phyloP scores from a whole-genome alignment of 805 yeast genomes.

The Metschnikowia noctiluminum region DNA sequence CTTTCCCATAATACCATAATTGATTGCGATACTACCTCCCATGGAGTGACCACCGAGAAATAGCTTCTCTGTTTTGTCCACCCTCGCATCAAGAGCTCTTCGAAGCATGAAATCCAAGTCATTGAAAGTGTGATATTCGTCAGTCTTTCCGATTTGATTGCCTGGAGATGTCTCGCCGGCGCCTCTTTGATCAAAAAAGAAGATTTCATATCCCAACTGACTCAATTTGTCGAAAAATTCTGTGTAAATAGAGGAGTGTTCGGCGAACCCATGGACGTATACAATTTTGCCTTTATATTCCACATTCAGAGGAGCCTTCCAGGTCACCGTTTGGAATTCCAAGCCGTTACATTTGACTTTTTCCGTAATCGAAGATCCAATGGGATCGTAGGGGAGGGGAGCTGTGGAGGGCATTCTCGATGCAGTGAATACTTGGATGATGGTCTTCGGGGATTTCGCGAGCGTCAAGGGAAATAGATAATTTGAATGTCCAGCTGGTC shows the following conservation, averaged over 20 bases:
- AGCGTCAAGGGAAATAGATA: too few species aligned
- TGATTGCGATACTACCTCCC: conserved; percentile 75
- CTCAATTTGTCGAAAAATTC: conserved; percentile 53
- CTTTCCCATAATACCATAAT: conserved; percentile 58
- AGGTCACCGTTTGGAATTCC: conserved; percentile 38
- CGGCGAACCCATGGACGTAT: conserved; percentile 72
- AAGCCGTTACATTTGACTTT: conserved; percentile 36
- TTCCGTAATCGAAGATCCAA: conserved; percentile 27
- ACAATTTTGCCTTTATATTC: conserved; percentile 51
- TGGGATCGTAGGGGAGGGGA: conserved; percentile 34
- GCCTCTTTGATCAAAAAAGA: conserved; percentile 74
- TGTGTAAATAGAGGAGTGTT: conserved; percentile 47
- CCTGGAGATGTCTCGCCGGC: conserved; percentile 64
- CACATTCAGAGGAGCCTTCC: conserved; percentile 35
- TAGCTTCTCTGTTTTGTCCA: conserved; percentile 35
- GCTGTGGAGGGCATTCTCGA: background rate
- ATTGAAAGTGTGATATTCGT: conserved; percentile 52
- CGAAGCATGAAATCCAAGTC: conserved; percentile 60
- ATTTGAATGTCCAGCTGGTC: too few species aligned
- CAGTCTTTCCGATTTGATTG: conserved; percentile 50
- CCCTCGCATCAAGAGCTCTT: conserved; percentile 35
- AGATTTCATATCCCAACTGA: conserved; percentile 56
- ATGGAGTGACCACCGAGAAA: conserved; percentile 68
- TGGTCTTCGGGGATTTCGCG: too few species aligned
- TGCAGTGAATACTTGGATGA: too few species aligned